phyloP scores from a whole-genome alignment of 2,329 filamentous ascomycete species.

The Aaosphaeria arxii region DNA sequence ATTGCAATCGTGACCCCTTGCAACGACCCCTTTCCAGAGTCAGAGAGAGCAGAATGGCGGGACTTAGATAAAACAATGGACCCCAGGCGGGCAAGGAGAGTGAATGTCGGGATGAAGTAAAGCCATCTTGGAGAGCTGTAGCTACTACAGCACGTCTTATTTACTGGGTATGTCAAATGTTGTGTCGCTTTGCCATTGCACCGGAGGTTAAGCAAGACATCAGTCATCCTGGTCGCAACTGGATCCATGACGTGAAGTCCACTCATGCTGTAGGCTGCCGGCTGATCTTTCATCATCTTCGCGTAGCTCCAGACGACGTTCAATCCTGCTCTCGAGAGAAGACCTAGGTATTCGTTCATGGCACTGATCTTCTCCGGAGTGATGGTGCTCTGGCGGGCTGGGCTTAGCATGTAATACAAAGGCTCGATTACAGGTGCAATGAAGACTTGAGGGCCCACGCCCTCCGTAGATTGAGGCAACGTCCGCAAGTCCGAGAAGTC shows the following conservation, averaged over 20 bases:
- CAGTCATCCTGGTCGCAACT: constrained; percentile 49
- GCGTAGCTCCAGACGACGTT: constrained; percentile 52
- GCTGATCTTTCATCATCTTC: constrained; percentile 44
- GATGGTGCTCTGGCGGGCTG: constrained; percentile 42
- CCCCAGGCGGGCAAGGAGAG: neutral
- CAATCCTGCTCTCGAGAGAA: constrained; percentile 35
- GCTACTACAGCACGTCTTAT: constrained; percentile 53
- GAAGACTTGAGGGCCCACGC: constrained; percentile 33
- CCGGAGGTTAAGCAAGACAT: constrained; percentile 53
- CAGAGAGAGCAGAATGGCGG: neutral
- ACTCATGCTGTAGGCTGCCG: constrained; percentile 43
- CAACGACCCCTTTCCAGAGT: neutral
- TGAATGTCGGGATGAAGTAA: constrained; percentile 23
- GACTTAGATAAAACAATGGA: neutral
- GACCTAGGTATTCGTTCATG: constrained; percentile 53
- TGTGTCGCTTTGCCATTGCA: constrained; percentile 50
- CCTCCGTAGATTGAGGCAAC: constrained; percentile 6
- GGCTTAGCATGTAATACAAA: constrained; percentile 43
- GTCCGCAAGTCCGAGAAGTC: constrained; percentile 9
- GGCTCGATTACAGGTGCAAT: constrained; percentile 50
- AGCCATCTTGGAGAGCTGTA: constrained; percentile 40
- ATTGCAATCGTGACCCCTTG: neutral
- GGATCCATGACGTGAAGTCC: constrained; percentile 50
- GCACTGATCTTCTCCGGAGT: constrained; percentile 48
- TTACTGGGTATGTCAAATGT: constrained; percentile 42